Percentiles rank a stretch among this genome's conserved stretches.
Conservation (phyloP, 192 early-diverging fungal species). For the Gaertneriomyces semiglobifer region DNA sequence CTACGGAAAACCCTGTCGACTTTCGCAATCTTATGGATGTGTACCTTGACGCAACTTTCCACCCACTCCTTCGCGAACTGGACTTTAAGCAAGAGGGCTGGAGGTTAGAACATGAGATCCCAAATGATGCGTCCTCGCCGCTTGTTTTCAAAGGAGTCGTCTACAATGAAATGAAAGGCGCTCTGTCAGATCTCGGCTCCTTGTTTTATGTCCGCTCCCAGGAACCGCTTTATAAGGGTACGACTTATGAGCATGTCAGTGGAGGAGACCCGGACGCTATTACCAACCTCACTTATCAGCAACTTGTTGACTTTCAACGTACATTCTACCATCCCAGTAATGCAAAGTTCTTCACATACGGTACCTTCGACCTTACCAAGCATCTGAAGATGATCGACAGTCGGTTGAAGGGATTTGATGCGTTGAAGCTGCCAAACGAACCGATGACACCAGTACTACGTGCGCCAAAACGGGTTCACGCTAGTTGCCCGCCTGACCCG, state of each 20-base stretch:
- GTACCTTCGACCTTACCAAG: slow-evolving; percentile 71
- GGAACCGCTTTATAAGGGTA: slow-evolving; percentile 78
- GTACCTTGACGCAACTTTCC: slow-evolving; percentile 89
- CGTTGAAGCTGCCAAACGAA: slow-evolving; percentile 50
- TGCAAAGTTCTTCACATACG: slow-evolving; percentile 87
- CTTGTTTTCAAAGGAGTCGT: slow-evolving; percentile 92
- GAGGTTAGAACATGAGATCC: slow-evolving; percentile 79
- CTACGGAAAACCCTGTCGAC: slow-evolving; percentile 85
- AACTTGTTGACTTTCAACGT: slow-evolving; percentile 79
- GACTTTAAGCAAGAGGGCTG: slow-evolving; percentile 96
- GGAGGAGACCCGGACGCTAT: slow-evolving; percentile 90
- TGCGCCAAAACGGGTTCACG: slow-evolving; percentile 35
- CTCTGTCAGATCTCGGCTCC: slow-evolving; percentile 68
- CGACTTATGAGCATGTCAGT: slow-evolving; percentile 76
- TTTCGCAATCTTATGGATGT: slow-evolving; percentile 84
- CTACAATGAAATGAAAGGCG: slow-evolving; percentile 99
- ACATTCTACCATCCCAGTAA: slow-evolving; percentile 91
- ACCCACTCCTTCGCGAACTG: slow-evolving; percentile 69
- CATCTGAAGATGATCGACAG: slow-evolving; percentile 69
- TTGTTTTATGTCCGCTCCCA: slow-evolving; percentile 72
- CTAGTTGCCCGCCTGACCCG: slow-evolving; percentile 66
- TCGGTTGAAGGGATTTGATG: slow-evolving; percentile 56
- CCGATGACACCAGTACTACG: slow-evolving; percentile 32
- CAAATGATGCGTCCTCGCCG: slow-evolving; percentile 59
- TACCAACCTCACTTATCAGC: slow-evolving; percentile 79